Evolutionary conservation across 352 stramenopile genomes (phyloP), one percentile per base, ranked within the genome.

Genomic region (Globisporangium rhizosaccharum): DNA sequence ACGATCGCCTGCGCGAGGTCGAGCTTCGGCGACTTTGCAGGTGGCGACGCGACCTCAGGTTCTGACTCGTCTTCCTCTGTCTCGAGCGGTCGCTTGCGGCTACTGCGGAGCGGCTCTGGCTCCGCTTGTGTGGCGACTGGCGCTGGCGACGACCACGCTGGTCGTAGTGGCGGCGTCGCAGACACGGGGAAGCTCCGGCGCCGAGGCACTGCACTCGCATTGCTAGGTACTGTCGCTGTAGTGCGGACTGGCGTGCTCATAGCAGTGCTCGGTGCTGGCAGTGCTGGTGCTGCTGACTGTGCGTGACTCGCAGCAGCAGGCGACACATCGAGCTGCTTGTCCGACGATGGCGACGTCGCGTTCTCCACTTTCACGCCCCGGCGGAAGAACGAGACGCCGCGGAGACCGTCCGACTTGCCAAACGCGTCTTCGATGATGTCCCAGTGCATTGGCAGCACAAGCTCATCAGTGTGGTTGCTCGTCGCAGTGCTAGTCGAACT

Each of bases 1-100:
- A 61, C 46, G 36, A 61, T 14, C 14, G 56, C 56, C 10, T 61
- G 48, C 9, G 56, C 46, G 4, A 61, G 3, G 17, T 61, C 56
- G 33, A 53, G 26, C 23, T 53, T 61, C 18, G 14, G 54, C 12
- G 18, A 41, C 23, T 50, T 61, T 46, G 41, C 41, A n/a, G 45
- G 33, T 36, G 12, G 33, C 9, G 47, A 11, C 17, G 33, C 33
- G 6, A 8, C 8, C 33, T 39, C 6, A 1, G 10, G 33, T 8
- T 39, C 33, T 39, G 8, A 10, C 5, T 39, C 33, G 33, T 46
- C 39, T 6, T 45, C 41, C 14, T 8, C 41, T 8, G 14, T n/a
- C 14, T 20, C 41, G 8, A 46, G 8, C 25, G 18, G 4, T 28
- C 26, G 23, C 15, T 46, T 46, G 14, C 18, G 41, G 41, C 41